Evolutionary conservation across 78 protist genomes (phyloP).

Genomic region (Chrysochromulina parva): DNA sequence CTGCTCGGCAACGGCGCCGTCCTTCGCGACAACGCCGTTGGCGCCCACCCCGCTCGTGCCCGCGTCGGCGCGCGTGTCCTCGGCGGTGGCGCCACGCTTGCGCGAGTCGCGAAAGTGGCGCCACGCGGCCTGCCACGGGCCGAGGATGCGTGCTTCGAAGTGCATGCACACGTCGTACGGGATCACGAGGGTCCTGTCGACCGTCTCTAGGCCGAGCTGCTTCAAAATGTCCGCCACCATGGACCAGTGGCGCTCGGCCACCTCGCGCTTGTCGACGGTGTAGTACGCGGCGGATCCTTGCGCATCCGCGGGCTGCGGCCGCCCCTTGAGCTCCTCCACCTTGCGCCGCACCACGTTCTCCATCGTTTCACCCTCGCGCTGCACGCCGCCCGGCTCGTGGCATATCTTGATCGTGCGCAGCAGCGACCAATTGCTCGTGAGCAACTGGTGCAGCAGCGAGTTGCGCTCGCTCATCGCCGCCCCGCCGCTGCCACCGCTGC

Average conservation of each 20-base stretch:
- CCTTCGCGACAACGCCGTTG: too few relatives aligned
- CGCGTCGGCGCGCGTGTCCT: too few relatives aligned
- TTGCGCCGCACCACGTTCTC: neutral
- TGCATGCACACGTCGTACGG: neutral
- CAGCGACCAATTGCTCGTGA: neutral
- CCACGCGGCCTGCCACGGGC: slow-evolving; percentile 15
- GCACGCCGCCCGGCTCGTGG: neutral
- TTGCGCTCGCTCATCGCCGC: neutral
- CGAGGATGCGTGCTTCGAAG: neutral
- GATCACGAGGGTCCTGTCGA: neutral
- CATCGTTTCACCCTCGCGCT: neutral
- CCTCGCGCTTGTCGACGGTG: neutral
- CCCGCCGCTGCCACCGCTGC: too few relatives aligned
- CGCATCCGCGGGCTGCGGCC: too few relatives aligned
- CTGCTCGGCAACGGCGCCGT: too few relatives aligned
- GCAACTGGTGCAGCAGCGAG: neutral
- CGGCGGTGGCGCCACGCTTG: too few relatives aligned
- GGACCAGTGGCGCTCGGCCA: neutral
- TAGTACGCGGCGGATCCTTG: neutral
- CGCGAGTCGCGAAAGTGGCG: neutral
- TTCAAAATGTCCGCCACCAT: neutral
- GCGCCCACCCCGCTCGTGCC: too few relatives aligned
- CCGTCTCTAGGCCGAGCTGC: neutral
- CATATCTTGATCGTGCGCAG: neutral
- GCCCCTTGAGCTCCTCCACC: neutral